These are phyloP conservation scores for Claviceps quebecensis DNA, from an alignment of 2,329 filamentous ascomycete genomes.

Conservation along the genomic window DNA sequence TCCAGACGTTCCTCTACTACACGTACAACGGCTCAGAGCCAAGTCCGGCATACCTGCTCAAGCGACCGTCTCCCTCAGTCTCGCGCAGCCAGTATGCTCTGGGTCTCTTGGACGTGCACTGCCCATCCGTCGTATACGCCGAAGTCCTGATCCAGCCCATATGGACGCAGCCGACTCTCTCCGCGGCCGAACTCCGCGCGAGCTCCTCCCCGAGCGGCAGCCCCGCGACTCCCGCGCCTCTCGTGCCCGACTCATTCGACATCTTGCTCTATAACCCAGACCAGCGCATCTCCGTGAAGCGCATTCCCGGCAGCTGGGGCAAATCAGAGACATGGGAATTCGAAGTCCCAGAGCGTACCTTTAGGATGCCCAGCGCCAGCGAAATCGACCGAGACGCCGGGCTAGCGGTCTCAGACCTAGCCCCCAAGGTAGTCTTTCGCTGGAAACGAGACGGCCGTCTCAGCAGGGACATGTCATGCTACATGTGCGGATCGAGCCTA, in stretches of 20 bases:
- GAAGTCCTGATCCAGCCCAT: conserved; percentile 75
- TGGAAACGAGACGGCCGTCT: conserved; percentile 84
- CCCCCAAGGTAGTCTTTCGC: conserved; percentile 67
- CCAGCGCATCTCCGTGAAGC: conserved; percentile 58
- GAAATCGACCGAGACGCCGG: conserved; percentile 58
- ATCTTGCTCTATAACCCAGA: conserved; percentile 91
- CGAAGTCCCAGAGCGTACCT: conserved; percentile 75
- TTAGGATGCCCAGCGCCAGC: conserved; percentile 65
- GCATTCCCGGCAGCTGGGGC: conserved; percentile 65
- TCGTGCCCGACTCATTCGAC: conserved; percentile 65
- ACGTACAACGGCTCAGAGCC: conserved; percentile 69
- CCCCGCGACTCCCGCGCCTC: conserved; percentile 48
- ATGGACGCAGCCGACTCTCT: conserved; percentile 72
- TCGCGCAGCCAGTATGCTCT: conserved; percentile 76
- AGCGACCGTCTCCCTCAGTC: conserved; percentile 52
- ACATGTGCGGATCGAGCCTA: conserved; percentile 64
- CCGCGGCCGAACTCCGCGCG: conserved; percentile 62
- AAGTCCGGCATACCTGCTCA: conserved; percentile 64
- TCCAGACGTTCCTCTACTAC: conserved; percentile 44
- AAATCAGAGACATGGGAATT: conserved; percentile 78
- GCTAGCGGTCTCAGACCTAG: conserved; percentile 28
- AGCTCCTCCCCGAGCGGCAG: conserved; percentile 30
- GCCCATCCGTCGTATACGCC: conserved; percentile 69
- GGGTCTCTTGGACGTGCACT: conserved; percentile 71
- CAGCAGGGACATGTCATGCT: conserved; percentile 79